Evolutionary conservation across 345 rosid species (phyloP).

Genomic region (Streptanthus diversifolius): DNA sequence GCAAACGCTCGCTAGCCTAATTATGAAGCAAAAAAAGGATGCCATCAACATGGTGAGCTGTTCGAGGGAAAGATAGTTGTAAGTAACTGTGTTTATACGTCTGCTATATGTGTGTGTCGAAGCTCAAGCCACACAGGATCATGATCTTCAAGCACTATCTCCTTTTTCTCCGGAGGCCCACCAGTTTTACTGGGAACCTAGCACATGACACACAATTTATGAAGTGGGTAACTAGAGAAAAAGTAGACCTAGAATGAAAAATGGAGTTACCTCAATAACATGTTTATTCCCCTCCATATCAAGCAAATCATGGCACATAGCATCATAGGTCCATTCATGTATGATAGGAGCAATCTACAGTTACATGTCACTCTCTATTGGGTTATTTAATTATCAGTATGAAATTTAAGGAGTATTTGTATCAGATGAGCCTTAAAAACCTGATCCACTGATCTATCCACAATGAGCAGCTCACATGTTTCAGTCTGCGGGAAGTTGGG

Average conservation of each 20-base stretch:
- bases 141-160: constrained; percentile 72
- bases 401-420: not conserved
- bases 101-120: constrained; percentile 88
- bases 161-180: constrained; percentile 67
- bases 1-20: constrained; percentile 94
- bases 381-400: not conserved
- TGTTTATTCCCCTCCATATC: constrained; percentile 88
- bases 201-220: constrained; percentile 1
- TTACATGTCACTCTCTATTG: constrained; percentile 10
- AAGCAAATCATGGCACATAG: constrained; percentile 95
- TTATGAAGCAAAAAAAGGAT: constrained; percentile 16
- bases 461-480: constrained; percentile 82
- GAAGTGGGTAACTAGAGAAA: not conserved
- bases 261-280: constrained; percentile 53
- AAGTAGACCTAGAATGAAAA: not conserved
- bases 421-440: constrained; percentile 38
- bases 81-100: constrained; percentile 45
- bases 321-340: constrained; percentile 98
- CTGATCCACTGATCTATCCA: constrained; percentile 94
- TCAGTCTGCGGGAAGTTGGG: constrained; percentile 85
- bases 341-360: constrained; percentile 88
- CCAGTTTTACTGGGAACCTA: constrained; percentile 80
- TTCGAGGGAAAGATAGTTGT: constrained; percentile 16
- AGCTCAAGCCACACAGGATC: constrained; percentile 97
- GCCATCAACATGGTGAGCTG: constrained; percentile 9